phyloP scores from a whole-genome alignment of 768 basidiomycete genomes.

The Leccinum variicolor region DNA sequence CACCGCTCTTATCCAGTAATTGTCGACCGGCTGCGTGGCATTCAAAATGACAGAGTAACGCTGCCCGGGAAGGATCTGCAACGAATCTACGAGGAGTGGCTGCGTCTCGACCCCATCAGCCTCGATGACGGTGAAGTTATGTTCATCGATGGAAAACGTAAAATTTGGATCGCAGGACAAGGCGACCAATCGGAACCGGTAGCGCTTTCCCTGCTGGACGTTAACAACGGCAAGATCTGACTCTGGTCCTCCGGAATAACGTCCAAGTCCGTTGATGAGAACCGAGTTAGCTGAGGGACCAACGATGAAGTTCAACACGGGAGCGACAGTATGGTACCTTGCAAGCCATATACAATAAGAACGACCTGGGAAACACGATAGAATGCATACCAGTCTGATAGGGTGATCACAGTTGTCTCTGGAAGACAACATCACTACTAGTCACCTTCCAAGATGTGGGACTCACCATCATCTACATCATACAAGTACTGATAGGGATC shows the following conservation, averaged over 20 bases:
- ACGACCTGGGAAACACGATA: neutral
- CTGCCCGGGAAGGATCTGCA: slow-evolving; percentile 33
- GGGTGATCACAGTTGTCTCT: slow-evolving; percentile 25
- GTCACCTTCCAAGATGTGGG: neutral
- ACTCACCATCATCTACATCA: slow-evolving; percentile 43
- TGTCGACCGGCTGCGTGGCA: slow-evolving; percentile 42
- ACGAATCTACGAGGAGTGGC: slow-evolving; percentile 40
- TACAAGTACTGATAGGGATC: slow-evolving; percentile 39
- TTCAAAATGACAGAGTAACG: slow-evolving; percentile 42
- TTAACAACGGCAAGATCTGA: slow-evolving; percentile 37
- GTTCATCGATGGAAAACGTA: slow-evolving; percentile 45
- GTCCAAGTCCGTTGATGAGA: slow-evolving; percentile 32
- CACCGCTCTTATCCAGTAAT: slow-evolving; percentile 53
- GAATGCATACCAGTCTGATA: slow-evolving; percentile 23
- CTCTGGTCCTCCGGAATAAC: slow-evolving; percentile 33
- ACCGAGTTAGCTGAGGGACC: slow-evolving; percentile 20
- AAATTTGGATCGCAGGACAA: slow-evolving; percentile 45
- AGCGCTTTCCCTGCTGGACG: slow-evolving; percentile 36
- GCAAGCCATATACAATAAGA: neutral
- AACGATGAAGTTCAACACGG: slow-evolving; percentile 18
- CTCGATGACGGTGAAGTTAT: slow-evolving; percentile 39
- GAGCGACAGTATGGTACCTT: slow-evolving; percentile 23
- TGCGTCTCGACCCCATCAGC: slow-evolving; percentile 42
- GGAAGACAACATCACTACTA: neutral
- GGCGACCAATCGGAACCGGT: slow-evolving; percentile 48